Base-by-base conservation (phyloP, 352 stramenopile species). In the Globisporangium cystogenes region DNA sequence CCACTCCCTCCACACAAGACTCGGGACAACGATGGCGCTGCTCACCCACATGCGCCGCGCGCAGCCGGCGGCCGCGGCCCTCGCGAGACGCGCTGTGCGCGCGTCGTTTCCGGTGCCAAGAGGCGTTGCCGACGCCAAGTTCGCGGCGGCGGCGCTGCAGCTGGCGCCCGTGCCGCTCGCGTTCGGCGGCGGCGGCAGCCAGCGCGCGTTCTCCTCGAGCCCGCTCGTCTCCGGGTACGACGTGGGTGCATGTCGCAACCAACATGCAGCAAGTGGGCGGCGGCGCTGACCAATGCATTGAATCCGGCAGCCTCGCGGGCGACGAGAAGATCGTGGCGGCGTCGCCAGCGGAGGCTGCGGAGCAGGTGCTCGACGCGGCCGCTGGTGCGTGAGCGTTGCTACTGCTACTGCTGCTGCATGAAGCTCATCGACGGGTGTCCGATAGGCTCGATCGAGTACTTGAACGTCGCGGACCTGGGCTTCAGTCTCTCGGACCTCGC, bases 401-500 rank as follows among this genome's bases (percentile, higher is more conserved):
- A 1, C 1, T 35, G 27, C 27, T 35, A 12, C 29, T 35, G 29
- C 8, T 14, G 29, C 29, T 35, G 29, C 14, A 11, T 0, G 31
- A 5, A 29, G 26, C 26, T 29, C 11, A 14, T 12, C 1, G 31
- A 14, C 3, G 31, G 7, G 31, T 39, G 20, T 10, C 8, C 11
- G 57, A 24, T 27, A 85, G 79, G 55, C 35, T 68, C 65, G 29
- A 64, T 77, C 21, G 80, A 88, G 53, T 80, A 72, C 51, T 43
- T 68, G 48, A 81, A 70, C 40, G 44, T 86, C 11, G 64, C 77
- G 11, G 77, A 90, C 62, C 64, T 91, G 40, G 78, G 77, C 45
- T 93, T 83, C 55, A 70, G 65, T 12, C 57, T 94, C 14, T 82
- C 82, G 49, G 82, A 91, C 55, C 55, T 92, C 3, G 82, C 84